Evolutionary conservation across 202 grass and related monocot species (phyloP).

Genomic region (Schoenoplectus triqueter): DNA sequence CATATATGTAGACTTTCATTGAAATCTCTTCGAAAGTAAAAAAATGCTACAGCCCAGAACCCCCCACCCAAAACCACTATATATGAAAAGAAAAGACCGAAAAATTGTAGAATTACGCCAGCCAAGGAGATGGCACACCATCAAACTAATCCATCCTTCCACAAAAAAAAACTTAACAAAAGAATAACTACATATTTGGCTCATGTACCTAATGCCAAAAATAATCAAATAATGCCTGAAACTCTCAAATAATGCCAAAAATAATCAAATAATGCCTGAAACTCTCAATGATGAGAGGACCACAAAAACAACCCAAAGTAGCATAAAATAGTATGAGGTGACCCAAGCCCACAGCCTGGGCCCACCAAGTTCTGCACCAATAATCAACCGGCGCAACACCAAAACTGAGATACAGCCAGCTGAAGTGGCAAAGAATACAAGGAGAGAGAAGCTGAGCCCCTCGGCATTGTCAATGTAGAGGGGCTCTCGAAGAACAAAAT

Average conservation of each 20-base stretch:
- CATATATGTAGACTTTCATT: neutral
- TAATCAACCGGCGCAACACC: slow-evolving; percentile 62
- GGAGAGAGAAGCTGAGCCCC: slow-evolving; percentile 88
- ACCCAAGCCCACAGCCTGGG: slow-evolving; percentile 84
- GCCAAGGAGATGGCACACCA: slow-evolving; percentile 5
- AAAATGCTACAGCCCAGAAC: neutral
- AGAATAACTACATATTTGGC: neutral
- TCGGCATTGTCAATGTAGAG: slow-evolving; percentile 72
- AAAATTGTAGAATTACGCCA: neutral
- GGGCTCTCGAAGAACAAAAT: slow-evolving; percentile 61
- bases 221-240: slow-evolving; percentile 61
- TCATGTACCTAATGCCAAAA: neutral
- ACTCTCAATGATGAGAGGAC: slow-evolving; percentile 77
- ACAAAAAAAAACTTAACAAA: slow-evolving; percentile 4
- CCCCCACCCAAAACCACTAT: neutral
- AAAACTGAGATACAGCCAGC: slow-evolving; percentile 70
- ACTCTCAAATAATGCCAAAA: slow-evolving; percentile 42
- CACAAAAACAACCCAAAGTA: slow-evolving; percentile 83
- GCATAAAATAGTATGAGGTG: slow-evolving; percentile 72
- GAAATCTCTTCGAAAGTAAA: neutral
- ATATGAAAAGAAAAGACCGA: neutral
- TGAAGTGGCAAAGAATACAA: slow-evolving; percentile 83
- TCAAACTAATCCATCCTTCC: slow-evolving; percentile 17
- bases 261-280: slow-evolving; percentile 61
- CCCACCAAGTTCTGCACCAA: slow-evolving; percentile 85